A percentile compares a stretch with the other conserved stretches of the same genome.
Conservation (phyloP, 768 basidiomycete species). For the Podaxis sp. region DNA sequence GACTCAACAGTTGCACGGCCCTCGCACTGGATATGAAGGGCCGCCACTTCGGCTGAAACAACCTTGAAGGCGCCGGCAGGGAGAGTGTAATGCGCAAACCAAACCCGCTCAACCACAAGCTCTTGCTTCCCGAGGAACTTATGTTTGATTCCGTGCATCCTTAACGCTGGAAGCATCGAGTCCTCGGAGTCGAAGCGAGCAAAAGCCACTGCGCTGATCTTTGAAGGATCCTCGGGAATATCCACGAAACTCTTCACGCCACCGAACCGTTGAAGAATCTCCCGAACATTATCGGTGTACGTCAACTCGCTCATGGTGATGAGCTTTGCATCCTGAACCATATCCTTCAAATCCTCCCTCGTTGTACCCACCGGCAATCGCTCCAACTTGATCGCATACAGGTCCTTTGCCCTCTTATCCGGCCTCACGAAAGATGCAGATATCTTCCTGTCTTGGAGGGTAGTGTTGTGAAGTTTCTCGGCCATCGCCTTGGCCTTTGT, state of each 20-base stretch:
- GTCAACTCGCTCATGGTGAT: constrained; percentile 33
- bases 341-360: constrained; percentile 30
- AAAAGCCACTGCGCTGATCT: constrained; percentile 37
- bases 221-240: constrained; percentile 29
- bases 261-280: constrained; percentile 34
- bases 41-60: constrained; percentile 23
- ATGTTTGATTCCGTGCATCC: constrained; percentile 30
- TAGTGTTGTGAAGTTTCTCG: constrained; percentile 35
- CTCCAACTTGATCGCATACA: constrained; percentile 44
- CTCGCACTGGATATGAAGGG: constrained; percentile 12
- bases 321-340: constrained; percentile 29
- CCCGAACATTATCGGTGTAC: constrained; percentile 34
- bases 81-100: constrained; percentile 41
- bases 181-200: constrained; percentile 31
- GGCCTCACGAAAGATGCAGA: constrained; percentile 38
- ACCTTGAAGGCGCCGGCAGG: constrained; percentile 30
- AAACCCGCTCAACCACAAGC: constrained; percentile 38
- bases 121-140: constrained; percentile 35
- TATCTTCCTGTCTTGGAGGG: constrained; percentile 40
- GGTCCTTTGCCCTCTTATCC: constrained; percentile 30
- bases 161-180: constrained; percentile 22
- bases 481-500: constrained; percentile 43
- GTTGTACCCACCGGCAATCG: constrained; percentile 38
- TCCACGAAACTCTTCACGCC: constrained; percentile 39
- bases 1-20: constrained; percentile 17